These are phyloP conservation scores for Linum trigynum DNA, from an alignment of 345 rosid species.

Conservation along the genomic window DNA sequence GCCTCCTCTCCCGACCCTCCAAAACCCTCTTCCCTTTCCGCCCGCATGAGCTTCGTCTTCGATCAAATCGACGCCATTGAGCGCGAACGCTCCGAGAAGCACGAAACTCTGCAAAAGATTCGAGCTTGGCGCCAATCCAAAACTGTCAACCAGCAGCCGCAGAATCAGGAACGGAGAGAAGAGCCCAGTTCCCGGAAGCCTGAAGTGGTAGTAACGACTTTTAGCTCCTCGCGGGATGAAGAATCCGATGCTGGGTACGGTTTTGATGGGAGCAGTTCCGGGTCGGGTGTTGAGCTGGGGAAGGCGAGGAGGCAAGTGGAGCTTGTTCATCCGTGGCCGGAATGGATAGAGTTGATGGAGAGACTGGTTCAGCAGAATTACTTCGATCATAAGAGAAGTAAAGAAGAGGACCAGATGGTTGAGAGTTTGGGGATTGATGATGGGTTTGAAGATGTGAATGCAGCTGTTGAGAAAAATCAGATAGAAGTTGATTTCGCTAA, in stretches of 20 bases:
- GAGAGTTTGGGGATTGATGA: conserved; percentile 49
- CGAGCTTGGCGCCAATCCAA: conserved; percentile 90
- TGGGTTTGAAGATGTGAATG: conserved; percentile 12
- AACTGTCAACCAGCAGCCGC: conserved; percentile 15
- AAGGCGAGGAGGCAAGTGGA: conserved; percentile 30
- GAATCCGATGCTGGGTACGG: conserved; percentile 1
- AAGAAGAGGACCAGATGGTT: conserved; percentile 55
- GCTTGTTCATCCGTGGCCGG: conserved; percentile 95
- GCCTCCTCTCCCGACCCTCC: conserved; percentile 21
- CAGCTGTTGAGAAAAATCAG: conserved; percentile 13
- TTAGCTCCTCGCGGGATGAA: background rate
- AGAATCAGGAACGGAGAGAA: conserved; percentile 9
- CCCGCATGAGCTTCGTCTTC: conserved; percentile 83
- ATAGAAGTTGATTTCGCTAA: conserved; percentile 41
- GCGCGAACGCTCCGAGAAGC: conserved; percentile 50
- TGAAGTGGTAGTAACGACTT: background rate
- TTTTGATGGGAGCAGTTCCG: conserved; percentile 2
- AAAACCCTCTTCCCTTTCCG: conserved; percentile 67
- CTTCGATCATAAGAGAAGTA: conserved; percentile 66
- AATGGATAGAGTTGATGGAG: conserved; percentile 95
- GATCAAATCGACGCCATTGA: conserved; percentile 84
- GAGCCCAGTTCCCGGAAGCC: background rate
- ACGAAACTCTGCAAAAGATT: conserved; percentile 71
- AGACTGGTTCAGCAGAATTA: conserved; percentile 77
- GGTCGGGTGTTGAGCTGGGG: conserved; percentile 10